These are phyloP conservation scores for Metschnikowia orientalis DNA, from an alignment of 805 yeast genomes.

Conservation along the genomic window DNA sequence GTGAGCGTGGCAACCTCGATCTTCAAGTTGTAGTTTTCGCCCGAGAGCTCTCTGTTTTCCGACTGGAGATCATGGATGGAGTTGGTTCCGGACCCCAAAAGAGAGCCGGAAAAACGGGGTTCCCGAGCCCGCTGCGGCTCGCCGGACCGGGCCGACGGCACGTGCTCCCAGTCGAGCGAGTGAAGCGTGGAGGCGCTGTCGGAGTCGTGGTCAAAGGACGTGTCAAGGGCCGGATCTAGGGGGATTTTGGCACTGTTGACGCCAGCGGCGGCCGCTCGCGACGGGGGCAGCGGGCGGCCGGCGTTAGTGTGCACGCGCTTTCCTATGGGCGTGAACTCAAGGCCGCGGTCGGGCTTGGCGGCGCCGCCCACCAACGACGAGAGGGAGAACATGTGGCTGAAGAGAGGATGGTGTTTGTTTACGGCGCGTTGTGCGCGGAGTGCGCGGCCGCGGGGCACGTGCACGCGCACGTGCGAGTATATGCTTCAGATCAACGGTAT, in stretches of 20 bases:
- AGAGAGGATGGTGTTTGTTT: constrained; percentile 1
- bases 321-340: constrained; percentile 27
- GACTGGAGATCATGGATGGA: constrained; percentile 24
- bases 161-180: constrained; percentile 1
- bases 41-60: constrained; percentile 27
- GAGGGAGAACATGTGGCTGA: constrained; percentile 15
- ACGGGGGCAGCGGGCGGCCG: no score
- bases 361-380: constrained; percentile 17
- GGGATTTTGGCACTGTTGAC: neutral
- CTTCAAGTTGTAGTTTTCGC: constrained; percentile 43
- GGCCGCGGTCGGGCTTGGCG: constrained; percentile 15
- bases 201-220: constrained; percentile 14
- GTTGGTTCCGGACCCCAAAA: constrained; percentile 12
- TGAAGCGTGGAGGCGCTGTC: constrained; percentile 7
- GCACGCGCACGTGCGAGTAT: neutral
- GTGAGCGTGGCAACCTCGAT: constrained; percentile 40
- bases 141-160: constrained; percentile 3
- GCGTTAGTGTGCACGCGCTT: constrained; percentile 11
- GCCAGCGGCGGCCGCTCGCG: no score
- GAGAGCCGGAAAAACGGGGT: neutral
- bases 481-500: neutral
- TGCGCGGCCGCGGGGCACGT: neutral
- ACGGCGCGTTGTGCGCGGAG: neutral
- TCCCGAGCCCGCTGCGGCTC: constrained; percentile 4
- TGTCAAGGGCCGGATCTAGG: constrained; percentile 7